These are phyloP conservation scores for Arthromyces matolae DNA, from an alignment of 768 basidiomycete genomes.

Conservation along the genomic window DNA sequence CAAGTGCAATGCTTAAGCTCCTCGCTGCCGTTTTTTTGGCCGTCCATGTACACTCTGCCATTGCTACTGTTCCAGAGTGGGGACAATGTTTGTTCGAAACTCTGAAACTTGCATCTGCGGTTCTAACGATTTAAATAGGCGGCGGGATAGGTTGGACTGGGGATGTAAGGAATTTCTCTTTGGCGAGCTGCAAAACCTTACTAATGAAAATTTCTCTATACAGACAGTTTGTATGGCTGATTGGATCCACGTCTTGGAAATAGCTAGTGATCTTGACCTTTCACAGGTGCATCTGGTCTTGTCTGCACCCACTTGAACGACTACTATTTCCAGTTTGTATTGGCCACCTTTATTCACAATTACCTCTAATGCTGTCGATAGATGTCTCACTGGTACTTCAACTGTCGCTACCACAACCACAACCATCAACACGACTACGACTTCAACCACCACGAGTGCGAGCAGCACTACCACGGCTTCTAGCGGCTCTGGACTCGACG, in stretches of 20 bases:
- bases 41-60: conserved; percentile 15
- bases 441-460: conserved; percentile 16
- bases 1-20: conserved; percentile 27
- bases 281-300: conserved; percentile 30
- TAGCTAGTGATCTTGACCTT: neutral
- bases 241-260: neutral
- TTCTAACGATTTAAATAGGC: conserved; percentile 13
- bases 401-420: conserved; percentile 11
- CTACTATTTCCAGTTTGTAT: conserved; percentile 24
- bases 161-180: conserved; percentile 18
- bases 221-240: conserved; percentile 22
- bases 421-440: conserved; percentile 11
- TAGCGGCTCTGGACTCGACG: conserved; percentile 16
- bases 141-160: conserved; percentile 31
- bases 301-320: conserved; percentile 28
- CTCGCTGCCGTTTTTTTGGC: conserved; percentile 22
- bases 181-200: neutral
- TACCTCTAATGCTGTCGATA: conserved; percentile 5
- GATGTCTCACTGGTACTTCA: conserved; percentile 28
- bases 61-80: conserved; percentile 30
- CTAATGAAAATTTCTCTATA: neutral
- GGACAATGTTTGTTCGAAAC: conserved; percentile 30
- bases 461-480: conserved; percentile 17
- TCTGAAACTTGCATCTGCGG: neutral
- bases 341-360: no score